Base-by-base conservation (phyloP, 2,329 filamentous ascomycete species). In the Tolypocladium ovalisporum region DNA sequence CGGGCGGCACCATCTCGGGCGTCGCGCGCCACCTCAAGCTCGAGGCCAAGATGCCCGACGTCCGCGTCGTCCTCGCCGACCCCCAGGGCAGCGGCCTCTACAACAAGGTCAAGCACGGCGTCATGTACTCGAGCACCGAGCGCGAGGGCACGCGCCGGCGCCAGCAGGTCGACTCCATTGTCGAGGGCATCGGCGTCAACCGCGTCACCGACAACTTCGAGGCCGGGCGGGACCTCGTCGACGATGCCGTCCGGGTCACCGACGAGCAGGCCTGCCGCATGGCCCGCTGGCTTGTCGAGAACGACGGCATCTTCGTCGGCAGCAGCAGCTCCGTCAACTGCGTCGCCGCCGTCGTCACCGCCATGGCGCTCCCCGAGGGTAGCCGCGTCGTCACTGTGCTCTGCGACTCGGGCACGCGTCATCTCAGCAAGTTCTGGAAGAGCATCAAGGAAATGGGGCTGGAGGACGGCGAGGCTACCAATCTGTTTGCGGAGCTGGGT, bases 281-380 rank as follows among this genome's bases (percentile, higher is more conserved):
- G 94, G 94, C 93, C n/a, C 80, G 90, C 61, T 97, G 91, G 90
- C 75, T 99, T 44, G 93, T 97, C 10, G 92, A 97, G 74, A 88
- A 92, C 62, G 94, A 99, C 71, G 94, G 94, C 9, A 86, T 99
- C 56, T 99, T 99, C 67, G 80, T 92, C 44, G 95, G 94, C 10
- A 96, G 92, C 70, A 96, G 90, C 70, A 96, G 89, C 71, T 88
- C 92, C n/a, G 93, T 99, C 55, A 99, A 99, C 71, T 96, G 92
- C 79, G 88, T 89, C 47, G 90, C 88, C 5, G 88, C 89, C 27
- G 85, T 89, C 12, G 80, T 80, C 54, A 79, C 86, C 4, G 89
- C 88, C 32, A 79, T 85, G 68, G 75, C 76, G 47, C 73, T 92
- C 60, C 82, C 82, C 5, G 69, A 73, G 56, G 80, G 78, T 17